These are phyloP conservation scores for Diaporthe australafricana DNA, from an alignment of 2,329 filamentous ascomycete genomes.

Conservation along the genomic window DNA sequence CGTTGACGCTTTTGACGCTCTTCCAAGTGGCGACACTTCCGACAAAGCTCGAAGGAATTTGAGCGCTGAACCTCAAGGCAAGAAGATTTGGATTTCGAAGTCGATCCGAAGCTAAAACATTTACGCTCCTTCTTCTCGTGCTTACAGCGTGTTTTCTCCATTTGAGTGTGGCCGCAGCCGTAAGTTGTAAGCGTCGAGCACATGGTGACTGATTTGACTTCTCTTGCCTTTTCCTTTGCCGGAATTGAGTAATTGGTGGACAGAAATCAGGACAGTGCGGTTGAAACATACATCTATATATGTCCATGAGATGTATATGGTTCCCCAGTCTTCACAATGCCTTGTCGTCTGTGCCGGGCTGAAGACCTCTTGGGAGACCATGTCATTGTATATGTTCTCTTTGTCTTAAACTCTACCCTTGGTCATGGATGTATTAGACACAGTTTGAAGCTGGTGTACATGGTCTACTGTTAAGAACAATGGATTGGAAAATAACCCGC, in stretches of 20 bases:
- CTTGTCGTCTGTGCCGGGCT: neutral
- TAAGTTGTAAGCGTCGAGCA: neutral
- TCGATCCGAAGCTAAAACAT: neutral
- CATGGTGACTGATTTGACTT: neutral
- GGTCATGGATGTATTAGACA: neutral
- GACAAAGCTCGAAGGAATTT: neutral
- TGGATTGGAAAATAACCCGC: neutral
- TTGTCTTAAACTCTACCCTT: neutral
- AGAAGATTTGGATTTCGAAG: neutral
- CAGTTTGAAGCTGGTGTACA: neutral
- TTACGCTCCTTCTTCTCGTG: neutral
- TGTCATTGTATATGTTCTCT: neutral
- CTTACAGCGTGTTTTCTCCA: neutral
- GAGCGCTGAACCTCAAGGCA: neutral
- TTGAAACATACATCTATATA: neutral
- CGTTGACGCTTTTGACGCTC: neutral
- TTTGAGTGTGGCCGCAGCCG: neutral
- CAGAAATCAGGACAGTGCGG: neutral
- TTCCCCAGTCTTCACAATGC: neutral
- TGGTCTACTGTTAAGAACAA: neutral
- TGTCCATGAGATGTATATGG: neutral
- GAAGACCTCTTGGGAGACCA: neutral
- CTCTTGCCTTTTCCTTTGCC: neutral
- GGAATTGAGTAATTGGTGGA: neutral
- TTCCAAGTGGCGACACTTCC: too few relatives aligned